phyloP scores from a whole-genome alignment of 2,329 filamentous ascomycete genomes.

The Aspergillus aculeatus region DNA sequence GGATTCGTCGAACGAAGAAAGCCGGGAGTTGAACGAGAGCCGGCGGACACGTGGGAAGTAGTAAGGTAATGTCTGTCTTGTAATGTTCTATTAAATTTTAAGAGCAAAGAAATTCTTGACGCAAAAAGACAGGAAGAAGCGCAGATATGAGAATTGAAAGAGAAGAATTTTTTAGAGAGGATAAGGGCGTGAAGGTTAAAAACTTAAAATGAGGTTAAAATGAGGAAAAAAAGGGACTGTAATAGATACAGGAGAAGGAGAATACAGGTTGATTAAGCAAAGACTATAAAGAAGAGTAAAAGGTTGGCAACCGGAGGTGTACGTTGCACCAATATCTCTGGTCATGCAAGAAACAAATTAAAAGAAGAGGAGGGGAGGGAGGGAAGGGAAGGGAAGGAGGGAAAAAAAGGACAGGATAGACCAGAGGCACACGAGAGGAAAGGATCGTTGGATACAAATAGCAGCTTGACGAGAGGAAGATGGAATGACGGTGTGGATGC shows the following conservation, averaged over 20 bases:
- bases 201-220: slow-evolving; percentile 15
- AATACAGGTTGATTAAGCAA: slow-evolving; percentile 10
- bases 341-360: slow-evolving; percentile 12
- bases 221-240: slow-evolving; percentile 21
- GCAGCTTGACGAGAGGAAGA: slow-evolving; percentile 14
- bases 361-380: slow-evolving; percentile 4
- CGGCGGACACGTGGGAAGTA: slow-evolving; percentile 17
- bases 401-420: background rate
- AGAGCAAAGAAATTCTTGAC: background rate
- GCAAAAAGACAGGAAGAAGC: slow-evolving; percentile 12
- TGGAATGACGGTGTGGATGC: slow-evolving; percentile 29
- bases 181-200: slow-evolving; percentile 9
- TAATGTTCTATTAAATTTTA: slow-evolving; percentile 8
- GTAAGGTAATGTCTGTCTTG: slow-evolving; percentile 5
- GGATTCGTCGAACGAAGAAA: slow-evolving; percentile 11
- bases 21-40: slow-evolving; percentile 11
- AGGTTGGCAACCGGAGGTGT: background rate
- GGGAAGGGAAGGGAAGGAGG: slow-evolving; percentile 1
- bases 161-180: slow-evolving; percentile 6
- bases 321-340: slow-evolving; percentile 3
- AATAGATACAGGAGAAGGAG: slow-evolving; percentile 14
- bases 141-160: slow-evolving; percentile 8
- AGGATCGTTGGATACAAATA: slow-evolving; percentile 25
- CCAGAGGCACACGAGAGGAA: slow-evolving; percentile 16
- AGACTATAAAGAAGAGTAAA: slow-evolving; percentile 9